These are phyloP conservation scores for Suillus decipiens DNA, from an alignment of 768 basidiomycete species.

Conservation along the genomic window DNA sequence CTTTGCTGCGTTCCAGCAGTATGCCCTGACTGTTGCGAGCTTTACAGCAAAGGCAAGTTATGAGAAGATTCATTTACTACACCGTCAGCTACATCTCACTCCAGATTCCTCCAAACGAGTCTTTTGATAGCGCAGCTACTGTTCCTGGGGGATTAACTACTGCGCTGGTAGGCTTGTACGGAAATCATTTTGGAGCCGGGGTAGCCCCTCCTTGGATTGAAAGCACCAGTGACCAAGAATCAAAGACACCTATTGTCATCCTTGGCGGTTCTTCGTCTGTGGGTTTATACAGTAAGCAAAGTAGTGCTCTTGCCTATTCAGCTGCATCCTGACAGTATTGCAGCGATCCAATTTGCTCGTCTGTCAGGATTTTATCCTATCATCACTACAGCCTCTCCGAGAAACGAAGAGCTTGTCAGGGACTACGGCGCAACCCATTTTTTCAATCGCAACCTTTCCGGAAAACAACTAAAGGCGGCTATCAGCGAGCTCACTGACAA, in stretches of 20 bases:
- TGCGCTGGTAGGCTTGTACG: conserved; percentile 50
- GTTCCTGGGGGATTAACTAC: conserved; percentile 50
- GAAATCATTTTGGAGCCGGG: conserved; percentile 37
- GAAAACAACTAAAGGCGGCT: too few relatives aligned
- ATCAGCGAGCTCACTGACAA: too few relatives aligned
- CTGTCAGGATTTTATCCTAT: too few relatives aligned
- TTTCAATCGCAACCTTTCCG: too few relatives aligned
- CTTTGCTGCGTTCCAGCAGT: conserved; percentile 41
- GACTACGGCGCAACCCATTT: too few relatives aligned
- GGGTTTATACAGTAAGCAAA: too few relatives aligned
- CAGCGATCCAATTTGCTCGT: too few relatives aligned
- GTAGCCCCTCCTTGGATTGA: conserved; percentile 39
- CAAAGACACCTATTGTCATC: conserved; percentile 32
- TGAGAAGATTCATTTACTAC: neutral
- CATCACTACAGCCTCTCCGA: too few relatives aligned
- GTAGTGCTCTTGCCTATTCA: too few relatives aligned
- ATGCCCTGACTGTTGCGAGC: conserved; percentile 33
- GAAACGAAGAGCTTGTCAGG: too few relatives aligned
- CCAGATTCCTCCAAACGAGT: conserved; percentile 46
- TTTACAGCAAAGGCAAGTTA: conserved; percentile 39
- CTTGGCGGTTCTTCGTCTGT: too few relatives aligned
- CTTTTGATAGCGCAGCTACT: conserved; percentile 47
- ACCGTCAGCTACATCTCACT: neutral
- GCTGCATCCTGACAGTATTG: too few relatives aligned
- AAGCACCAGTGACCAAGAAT: conserved; percentile 38